A percentile compares a stretch with the other conserved stretches of the same genome.
Evolutionary conservation across 805 yeast species (phyloP).

Genomic region (Vanderwaltozyma tropicalis): DNA sequence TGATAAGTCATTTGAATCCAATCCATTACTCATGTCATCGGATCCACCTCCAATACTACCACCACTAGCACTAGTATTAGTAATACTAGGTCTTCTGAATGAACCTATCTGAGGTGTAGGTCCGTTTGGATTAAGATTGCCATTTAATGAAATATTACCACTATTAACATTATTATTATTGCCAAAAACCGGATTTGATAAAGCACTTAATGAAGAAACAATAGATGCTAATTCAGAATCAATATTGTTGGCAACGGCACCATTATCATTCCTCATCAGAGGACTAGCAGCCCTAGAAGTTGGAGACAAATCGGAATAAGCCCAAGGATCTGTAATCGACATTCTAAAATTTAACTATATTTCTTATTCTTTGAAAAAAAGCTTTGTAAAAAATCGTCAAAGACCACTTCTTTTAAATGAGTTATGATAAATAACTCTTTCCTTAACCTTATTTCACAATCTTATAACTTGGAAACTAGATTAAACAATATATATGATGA

Average conservation of each 20-base stretch:
- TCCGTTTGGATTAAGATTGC: constrained; percentile 1
- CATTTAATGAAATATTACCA: not conserved
- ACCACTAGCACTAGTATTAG: constrained; percentile 8
- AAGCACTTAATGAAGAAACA: constrained; percentile 29
- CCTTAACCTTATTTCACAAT: too few species aligned
- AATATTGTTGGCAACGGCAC: constrained; percentile 10
- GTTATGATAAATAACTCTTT: too few species aligned
- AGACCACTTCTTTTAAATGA: too few species aligned
- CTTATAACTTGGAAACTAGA: too few species aligned
- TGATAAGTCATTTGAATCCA: constrained; percentile 16
- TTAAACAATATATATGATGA: too few species aligned
- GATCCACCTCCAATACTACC: not conserved
- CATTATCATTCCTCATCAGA: not conserved
- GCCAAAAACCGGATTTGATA: constrained; percentile 15
- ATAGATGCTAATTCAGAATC: constrained; percentile 28
- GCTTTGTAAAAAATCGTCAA: too few species aligned
- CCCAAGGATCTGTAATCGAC: constrained; percentile 5
- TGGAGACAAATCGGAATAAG: constrained; percentile 4
- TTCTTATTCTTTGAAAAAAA: too few species aligned
- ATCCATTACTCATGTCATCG: constrained; percentile 2
- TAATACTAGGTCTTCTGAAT: constrained; percentile 25
- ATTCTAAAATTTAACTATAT: too few species aligned
- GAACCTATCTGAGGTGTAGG: constrained; percentile 20
- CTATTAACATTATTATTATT: constrained; percentile 2
- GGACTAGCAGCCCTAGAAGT: constrained; percentile 4